Evolutionary conservation across 148 eudicot genomes (phyloP), one percentile per base, ranked within the genome.

Genomic region (Spergularia marina): DNA sequence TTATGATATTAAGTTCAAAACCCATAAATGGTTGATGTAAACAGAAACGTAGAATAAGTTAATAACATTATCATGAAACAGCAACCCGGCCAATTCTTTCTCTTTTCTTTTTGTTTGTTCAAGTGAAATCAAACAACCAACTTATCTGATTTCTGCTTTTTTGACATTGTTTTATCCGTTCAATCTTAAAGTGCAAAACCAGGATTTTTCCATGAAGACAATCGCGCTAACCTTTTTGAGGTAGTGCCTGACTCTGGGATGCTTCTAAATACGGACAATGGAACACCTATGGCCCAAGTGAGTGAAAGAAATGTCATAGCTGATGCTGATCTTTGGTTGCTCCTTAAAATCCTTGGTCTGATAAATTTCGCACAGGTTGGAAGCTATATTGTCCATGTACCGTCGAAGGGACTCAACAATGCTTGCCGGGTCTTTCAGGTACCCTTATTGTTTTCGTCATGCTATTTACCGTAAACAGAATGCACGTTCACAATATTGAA

Each of bases 261-360:
- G 96, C 94, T 95, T 74, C 82, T 90, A 65, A 95, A 95, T 76
- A 95, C 99, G 21, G 97, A 95, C 78, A 95, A 95, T 73, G 98
- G 99, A 44, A 92, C 96, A 78, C 97, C 99, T 70, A 88, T 95
- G 96, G 74, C 91, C 80, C 97, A 90, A 92, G 99, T 95, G 77
- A 77, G 82, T 70, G 70, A 54, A 44, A 53, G 70, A 65, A 44
- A 18, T 25, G 7, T 13, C 21, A 20, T 69, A 25, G 15, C 60
- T 73, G 40, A 54, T 56, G 53, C 21, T 54, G 9, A 13, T 47
- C 40, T 39, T 53, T 34, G 58, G 36, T 51, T 8, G 44, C 59
- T 12, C 53, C 30, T 52, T n/a, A 68, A 12, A 21, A 62, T 51
- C 56, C 49, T 16, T 60, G 15, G 44, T 21, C 21, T 17, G 40